Evolutionary conservation across 179 eudicot genomes (phyloP).

Genomic region (Beta corolliflora): DNA sequence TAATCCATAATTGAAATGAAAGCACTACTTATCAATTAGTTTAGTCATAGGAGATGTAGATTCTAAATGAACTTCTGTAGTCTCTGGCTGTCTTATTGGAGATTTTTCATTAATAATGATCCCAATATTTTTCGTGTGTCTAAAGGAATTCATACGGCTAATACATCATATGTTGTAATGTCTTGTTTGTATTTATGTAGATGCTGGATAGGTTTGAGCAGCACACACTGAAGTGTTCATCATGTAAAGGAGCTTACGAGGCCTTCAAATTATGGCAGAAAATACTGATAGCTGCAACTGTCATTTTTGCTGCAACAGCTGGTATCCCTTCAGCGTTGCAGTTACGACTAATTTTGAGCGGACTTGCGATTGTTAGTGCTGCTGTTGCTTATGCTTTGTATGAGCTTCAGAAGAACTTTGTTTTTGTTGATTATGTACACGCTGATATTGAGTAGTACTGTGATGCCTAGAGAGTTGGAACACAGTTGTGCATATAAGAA

Average conservation of each 20-base stretch:
- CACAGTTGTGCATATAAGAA: conserved; percentile 5
- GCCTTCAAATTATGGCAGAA: conserved; percentile 66
- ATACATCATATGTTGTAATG: neutral
- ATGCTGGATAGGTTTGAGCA: conserved; percentile 98
- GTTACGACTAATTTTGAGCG: conserved; percentile 49
- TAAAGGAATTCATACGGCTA: neutral
- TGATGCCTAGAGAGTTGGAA: neutral
- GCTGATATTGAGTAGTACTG: conserved; percentile 68
- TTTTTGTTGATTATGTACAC: conserved; percentile 87
- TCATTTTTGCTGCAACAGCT: conserved; percentile 58
- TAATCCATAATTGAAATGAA: no score
- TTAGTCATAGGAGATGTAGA: neutral
- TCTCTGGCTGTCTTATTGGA: neutral
- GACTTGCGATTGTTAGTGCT: conserved; percentile 59
- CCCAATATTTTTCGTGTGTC: neutral
- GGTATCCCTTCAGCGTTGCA: conserved; percentile 68
- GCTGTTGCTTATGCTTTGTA: conserved; percentile 68
- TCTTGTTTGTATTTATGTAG: conserved; percentile 37
- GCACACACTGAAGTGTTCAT: conserved; percentile 85
- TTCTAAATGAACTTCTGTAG: neutral
- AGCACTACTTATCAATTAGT: no score
- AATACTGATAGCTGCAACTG: conserved; percentile 58
- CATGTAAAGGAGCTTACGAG: conserved; percentile 67
- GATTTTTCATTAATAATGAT: neutral
- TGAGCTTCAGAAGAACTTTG: conserved; percentile 82